Evolutionary conservation across 1,139 yeast genomes (phyloP), one percentile per base, ranked within the genome.

Genomic region (Kodamaea ohmeri): DNA sequence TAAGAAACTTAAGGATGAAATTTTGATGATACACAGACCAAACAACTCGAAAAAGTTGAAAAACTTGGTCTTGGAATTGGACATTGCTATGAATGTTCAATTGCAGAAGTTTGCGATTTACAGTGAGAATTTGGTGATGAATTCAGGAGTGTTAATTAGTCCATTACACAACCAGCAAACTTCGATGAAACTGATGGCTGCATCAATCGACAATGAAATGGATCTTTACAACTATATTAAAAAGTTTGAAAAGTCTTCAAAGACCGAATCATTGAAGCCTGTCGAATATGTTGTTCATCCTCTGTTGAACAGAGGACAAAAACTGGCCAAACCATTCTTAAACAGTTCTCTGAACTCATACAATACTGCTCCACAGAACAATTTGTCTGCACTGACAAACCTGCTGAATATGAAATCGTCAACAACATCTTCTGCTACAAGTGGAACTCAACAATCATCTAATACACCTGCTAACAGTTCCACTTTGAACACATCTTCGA

Each of bases 51-150:
- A 79, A 46, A 83, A 80, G 48, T 70, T 92, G 50, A 85, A 83
- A 55, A 83, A 86, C 56, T 67, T 88, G 47, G 81, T 89, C 39
- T 67, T 88, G 48, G 97, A 90, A 59, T 74, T 87, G 59, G 97
- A 92, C 59, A 79, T 87, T 37, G 97, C 96, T 9, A 68, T 90
- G 71, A 79, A 88, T 45, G 79, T 89, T 37, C 97, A 90, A 60
- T 67, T 92, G 42, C 94, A 86, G 52, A 88, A 89, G 57, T 90
- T 84, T 55, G 83, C 97, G 5, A 85, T 92, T 27, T 84, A 89
- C 73, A 78, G 81, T 41, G 97, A 92, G 59, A 86, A 86, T 28
- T 71, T 86, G 45, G 74, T 87, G 21, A 76, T 92, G 66, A 89
- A 90, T 52, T 75, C 87, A 16, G 97, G 97, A 20, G 85, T 89